Conservation (phyloP, 495 filamentous ascomycete species). For the Penicillium egyptiacum region DNA sequence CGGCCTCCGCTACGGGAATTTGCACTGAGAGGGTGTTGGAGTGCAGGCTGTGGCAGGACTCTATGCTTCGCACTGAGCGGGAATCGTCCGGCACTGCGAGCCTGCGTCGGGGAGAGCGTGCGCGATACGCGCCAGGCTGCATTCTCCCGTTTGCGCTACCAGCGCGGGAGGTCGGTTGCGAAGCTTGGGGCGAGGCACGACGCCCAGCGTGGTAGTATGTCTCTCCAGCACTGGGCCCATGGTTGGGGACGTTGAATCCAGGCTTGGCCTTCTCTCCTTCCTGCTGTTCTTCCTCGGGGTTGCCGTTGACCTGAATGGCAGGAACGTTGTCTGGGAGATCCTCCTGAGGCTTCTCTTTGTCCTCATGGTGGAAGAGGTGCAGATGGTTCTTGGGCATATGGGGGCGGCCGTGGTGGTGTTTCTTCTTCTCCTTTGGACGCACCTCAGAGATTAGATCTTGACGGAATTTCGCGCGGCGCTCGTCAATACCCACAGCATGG, state of each 20-base stretch:
- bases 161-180: constrained; percentile 17
- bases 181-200: constrained; percentile 16
- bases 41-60: constrained; percentile 28
- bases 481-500: constrained; percentile 78
- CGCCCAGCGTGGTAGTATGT: constrained; percentile 38
- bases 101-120: constrained; percentile 34
- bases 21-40: constrained; percentile 41
- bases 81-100: constrained; percentile 40
- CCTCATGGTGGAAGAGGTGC: constrained; percentile 24
- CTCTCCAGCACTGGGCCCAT: constrained; percentile 28
- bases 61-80: constrained; percentile 31
- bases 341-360: constrained; percentile 9
- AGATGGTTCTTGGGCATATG: constrained; percentile 32
- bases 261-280: constrained; percentile 2
- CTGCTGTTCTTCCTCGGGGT: constrained; percentile 13
- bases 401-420: constrained; percentile 34
- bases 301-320: constrained; percentile 34
- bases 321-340: constrained; percentile 31
- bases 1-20: constrained; percentile 50
- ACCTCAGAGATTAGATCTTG: constrained; percentile 71
- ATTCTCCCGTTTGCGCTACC: constrained; percentile 13
- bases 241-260: constrained; percentile 12
- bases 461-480: constrained; percentile 67
- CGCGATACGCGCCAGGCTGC: constrained; percentile 42
- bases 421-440: constrained; percentile 32